Evolutionary conservation across 2,329 filamentous ascomycete genomes (phyloP).

Genomic region (Daldinia eschscholtzii): DNA sequence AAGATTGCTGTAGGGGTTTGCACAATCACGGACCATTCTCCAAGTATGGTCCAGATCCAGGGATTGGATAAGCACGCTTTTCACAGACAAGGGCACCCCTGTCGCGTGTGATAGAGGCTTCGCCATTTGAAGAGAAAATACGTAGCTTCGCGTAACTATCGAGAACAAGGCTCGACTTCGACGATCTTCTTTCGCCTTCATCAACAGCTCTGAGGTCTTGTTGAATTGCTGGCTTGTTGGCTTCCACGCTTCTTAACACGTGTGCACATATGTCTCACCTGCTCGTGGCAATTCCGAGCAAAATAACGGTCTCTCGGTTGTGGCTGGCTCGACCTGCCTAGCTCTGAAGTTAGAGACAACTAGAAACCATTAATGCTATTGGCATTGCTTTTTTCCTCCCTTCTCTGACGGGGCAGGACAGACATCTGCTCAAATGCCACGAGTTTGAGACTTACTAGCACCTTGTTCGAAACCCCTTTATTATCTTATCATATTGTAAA

Average conservation of each 20-base stretch:
- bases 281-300: slow-evolving; percentile 36
- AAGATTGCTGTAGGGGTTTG: slow-evolving; percentile 35
- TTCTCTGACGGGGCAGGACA: slow-evolving; percentile 17
- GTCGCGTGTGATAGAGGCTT: slow-evolving; percentile 34
- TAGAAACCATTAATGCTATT: slow-evolving; percentile 14
- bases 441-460: slow-evolving; percentile 21
- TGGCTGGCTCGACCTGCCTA: slow-evolving; percentile 30
- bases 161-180: slow-evolving; percentile 22
- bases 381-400: slow-evolving; percentile 26
- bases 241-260: not conserved
- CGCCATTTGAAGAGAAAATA: slow-evolving; percentile 24
- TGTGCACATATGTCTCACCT: slow-evolving; percentile 27
- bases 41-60: slow-evolving; percentile 39
- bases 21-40: slow-evolving; percentile 40
- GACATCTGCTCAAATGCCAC: slow-evolving; percentile 16
- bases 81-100: slow-evolving; percentile 29
- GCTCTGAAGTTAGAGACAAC: slow-evolving; percentile 24
- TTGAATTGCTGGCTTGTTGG: not conserved
- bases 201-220: not conserved
- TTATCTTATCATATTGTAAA: slow-evolving; percentile 10
- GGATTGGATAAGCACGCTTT: slow-evolving; percentile 43
- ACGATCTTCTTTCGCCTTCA: slow-evolving; percentile 27
- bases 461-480: slow-evolving; percentile 34
- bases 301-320: slow-evolving; percentile 31
- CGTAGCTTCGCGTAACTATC: slow-evolving; percentile 30